phyloP scores from a whole-genome alignment of 345 rosid genomes.

The Arabidopsis suecica region DNA sequence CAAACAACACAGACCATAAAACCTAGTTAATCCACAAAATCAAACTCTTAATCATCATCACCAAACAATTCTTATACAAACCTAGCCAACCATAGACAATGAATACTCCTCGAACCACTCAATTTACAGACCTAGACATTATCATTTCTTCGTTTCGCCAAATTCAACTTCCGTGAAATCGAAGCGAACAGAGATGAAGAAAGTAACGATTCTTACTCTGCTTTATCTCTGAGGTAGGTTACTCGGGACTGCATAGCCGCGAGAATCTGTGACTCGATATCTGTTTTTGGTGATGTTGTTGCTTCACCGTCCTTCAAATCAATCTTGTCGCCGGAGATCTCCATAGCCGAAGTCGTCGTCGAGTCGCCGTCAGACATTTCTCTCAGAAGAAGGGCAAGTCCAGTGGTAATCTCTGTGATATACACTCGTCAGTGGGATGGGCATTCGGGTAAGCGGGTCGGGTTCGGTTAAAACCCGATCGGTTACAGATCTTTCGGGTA shows the following conservation, averaged over 20 bases:
- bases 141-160: background rate
- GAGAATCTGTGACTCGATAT: constrained; percentile 64
- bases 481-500: too few relatives aligned
- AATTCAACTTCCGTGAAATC: background rate
- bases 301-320: constrained; percentile 27
- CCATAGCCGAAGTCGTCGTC: constrained; percentile 25
- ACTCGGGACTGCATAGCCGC: constrained; percentile 75
- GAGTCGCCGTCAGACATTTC: constrained; percentile 52
- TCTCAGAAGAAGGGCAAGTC: background rate
- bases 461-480: too few relatives aligned
- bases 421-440: background rate
- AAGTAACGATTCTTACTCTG: constrained; percentile 55
- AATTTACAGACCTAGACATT: background rate
- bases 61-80: background rate
- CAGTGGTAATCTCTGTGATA: background rate
- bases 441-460: too few relatives aligned
- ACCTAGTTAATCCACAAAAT: background rate
- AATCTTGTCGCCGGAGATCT: constrained; percentile 5
- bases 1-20: background rate
- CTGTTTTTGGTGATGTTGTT: background rate
- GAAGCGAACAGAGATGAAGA: background rate
- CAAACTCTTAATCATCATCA: background rate
- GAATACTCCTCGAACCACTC: background rate
- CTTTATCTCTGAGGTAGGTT: constrained; percentile 64
- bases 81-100: background rate